Conservation (phyloP, 345 rosid genomes). For the Rhizophora mangle region DNA sequence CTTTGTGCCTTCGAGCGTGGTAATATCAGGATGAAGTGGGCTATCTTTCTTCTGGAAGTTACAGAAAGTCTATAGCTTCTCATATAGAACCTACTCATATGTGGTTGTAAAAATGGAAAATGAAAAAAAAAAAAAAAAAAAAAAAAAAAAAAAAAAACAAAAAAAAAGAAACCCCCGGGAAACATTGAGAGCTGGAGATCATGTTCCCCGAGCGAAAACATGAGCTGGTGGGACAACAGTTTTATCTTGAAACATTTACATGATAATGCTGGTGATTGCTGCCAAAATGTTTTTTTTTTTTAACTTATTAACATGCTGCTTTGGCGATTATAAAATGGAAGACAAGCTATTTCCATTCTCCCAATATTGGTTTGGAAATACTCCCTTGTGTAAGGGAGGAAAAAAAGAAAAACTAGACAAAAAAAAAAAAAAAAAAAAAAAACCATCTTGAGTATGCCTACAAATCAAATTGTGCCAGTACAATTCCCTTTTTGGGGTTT, state of each 20-base stretch:
- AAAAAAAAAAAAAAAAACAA: too few relatives aligned
- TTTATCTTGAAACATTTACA: neutral
- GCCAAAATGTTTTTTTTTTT: neutral
- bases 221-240: neutral
- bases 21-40: constrained; percentile 13
- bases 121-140: neutral
- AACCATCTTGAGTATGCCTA: too few relatives aligned
- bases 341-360: neutral
- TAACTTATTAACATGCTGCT: neutral
- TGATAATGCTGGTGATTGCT: neutral
- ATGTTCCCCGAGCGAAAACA: neutral
- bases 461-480: too few relatives aligned
- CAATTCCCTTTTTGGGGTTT: too few relatives aligned
- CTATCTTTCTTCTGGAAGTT: constrained; percentile 13
- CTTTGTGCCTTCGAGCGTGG: constrained; percentile 17
- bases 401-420: too few relatives aligned
- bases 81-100: constrained; percentile 13
- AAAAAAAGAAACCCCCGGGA: neutral
- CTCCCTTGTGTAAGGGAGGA: too few relatives aligned
- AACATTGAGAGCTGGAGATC: constrained; percentile 19
- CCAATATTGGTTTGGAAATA: neutral
- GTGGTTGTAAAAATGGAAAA: constrained; percentile 25
- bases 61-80: constrained; percentile 18
- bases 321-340: neutral
- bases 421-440: too few relatives aligned